A percentile compares a stretch with the other conserved stretches of the same genome.
These are phyloP conservation scores for Pseudoturritis turrita DNA, from an alignment of 345 rosid species.

Conservation along the genomic window DNA sequence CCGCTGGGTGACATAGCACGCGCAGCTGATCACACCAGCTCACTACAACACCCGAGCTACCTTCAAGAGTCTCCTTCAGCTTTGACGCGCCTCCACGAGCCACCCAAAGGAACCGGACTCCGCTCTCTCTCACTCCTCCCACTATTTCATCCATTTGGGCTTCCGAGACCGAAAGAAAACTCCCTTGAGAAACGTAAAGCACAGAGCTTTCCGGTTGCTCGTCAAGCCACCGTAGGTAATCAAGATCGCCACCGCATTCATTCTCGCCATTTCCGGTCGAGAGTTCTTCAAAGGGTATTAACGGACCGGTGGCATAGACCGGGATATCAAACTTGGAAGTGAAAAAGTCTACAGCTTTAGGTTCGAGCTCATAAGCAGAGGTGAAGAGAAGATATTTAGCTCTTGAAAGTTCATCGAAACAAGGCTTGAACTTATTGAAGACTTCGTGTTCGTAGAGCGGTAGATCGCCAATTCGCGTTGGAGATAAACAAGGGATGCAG, in stretches of 20 bases:
- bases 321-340: slow-evolving; percentile 20
- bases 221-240: slow-evolving; percentile 38
- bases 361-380: slow-evolving; percentile 47
- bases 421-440: slow-evolving; percentile 2
- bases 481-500: slow-evolving; percentile 36
- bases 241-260: background rate
- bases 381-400: slow-evolving; percentile 55
- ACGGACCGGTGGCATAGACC: slow-evolving; percentile 39
- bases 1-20: slow-evolving; percentile 44
- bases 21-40: slow-evolving; percentile 58
- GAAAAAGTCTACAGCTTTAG: slow-evolving; percentile 30
- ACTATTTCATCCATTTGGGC: slow-evolving; percentile 40
- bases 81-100: slow-evolving; percentile 28
- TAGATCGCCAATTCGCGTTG: slow-evolving; percentile 25
- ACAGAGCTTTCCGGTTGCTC: slow-evolving; percentile 37
- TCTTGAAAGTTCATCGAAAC: slow-evolving; percentile 28
- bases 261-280: background rate
- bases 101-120: slow-evolving; percentile 41
- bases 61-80: slow-evolving; percentile 2
- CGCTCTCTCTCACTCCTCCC: slow-evolving; percentile 31
- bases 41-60: slow-evolving; percentile 22
- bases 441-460: background rate
- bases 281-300: slow-evolving; percentile 33
- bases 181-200: slow-evolving; percentile 41
- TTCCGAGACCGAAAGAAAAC: slow-evolving; percentile 33